A percentile compares a stretch with the other conserved stretches of the same genome.
phyloP scores from a whole-genome alignment of 768 basidiomycete species.

The Rubroboletus pulcherrimus region DNA sequence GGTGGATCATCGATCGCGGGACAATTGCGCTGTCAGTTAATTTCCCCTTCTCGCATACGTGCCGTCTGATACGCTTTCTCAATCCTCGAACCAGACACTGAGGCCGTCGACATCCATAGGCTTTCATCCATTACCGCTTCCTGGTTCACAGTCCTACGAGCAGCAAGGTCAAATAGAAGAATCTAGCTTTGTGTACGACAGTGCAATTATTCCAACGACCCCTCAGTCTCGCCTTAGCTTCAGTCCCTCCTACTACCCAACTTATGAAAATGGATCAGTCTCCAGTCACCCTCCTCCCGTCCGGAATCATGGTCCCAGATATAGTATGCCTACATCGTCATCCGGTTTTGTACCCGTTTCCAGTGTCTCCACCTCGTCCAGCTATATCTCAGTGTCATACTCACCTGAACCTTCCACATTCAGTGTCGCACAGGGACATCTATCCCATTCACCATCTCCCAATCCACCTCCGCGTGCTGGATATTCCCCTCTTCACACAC shows the following conservation, averaged over 20 bases:
- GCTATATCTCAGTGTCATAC: conserved; percentile 36
- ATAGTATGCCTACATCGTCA: conserved; percentile 61
- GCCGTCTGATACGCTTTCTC: conserved; percentile 14
- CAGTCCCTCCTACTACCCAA: conserved; percentile 41
- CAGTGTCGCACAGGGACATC: conserved; percentile 39
- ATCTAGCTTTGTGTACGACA: conserved; percentile 37
- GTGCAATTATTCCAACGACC: conserved; percentile 34
- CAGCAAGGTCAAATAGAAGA: conserved; percentile 33
- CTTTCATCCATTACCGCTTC: conserved; percentile 33
- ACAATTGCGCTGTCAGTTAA: conserved; percentile 56
- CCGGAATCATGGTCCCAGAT: conserved; percentile 50
- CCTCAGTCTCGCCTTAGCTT: conserved; percentile 32
- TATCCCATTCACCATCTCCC: conserved; percentile 28
- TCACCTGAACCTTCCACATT: conserved; percentile 31
- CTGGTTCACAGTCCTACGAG: conserved; percentile 39
- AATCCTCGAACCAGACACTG: conserved; percentile 35
- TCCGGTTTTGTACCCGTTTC: conserved; percentile 66
- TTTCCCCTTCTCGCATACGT: not conserved
- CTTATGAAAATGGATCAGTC: conserved; percentile 39
- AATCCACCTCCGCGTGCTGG: conserved; percentile 14
- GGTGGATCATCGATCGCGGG: conserved; percentile 46
- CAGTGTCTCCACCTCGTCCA: conserved; percentile 32
- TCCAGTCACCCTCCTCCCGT: conserved; percentile 32
- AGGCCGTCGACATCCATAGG: conserved; percentile 35
- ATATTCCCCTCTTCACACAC: conserved; percentile 20